Evolutionary conservation across 2,329 filamentous ascomycete species (phyloP).

Genomic region (Pyrenochaeta sp.): DNA sequence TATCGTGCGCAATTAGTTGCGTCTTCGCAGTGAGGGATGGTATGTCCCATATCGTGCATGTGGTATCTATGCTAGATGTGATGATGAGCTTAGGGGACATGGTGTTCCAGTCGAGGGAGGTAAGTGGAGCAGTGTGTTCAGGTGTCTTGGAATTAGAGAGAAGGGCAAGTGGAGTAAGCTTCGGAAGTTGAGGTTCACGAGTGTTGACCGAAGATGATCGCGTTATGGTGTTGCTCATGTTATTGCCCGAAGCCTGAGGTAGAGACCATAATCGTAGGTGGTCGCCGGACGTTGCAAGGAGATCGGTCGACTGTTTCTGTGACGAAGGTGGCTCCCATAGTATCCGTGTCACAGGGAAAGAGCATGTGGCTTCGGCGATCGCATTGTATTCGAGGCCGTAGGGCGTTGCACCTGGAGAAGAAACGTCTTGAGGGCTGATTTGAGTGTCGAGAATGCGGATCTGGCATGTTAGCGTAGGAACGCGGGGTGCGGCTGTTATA

Average conservation of each 20-base stretch:
- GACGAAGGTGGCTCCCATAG: conserved; percentile 96
- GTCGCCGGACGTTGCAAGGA: conserved; percentile 93
- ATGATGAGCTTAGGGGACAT: conserved; percentile 97
- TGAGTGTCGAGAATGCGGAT: conserved; percentile 97
- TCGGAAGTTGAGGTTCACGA: conserved; percentile 70
- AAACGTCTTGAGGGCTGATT: conserved; percentile 72
- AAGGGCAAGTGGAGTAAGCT: conserved; percentile 89
- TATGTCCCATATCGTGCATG: conserved; percentile 99
- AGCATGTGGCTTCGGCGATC: conserved; percentile 95
- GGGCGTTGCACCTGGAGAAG: conserved; percentile 73
- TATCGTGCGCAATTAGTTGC: conserved; percentile 97
- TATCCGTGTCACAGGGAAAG: conserved; percentile 94
- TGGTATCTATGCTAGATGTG: conserved; percentile 98
- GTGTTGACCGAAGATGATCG: conserved; percentile 69
- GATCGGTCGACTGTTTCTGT: conserved; percentile 93
- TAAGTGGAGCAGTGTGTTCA: conserved; percentile 95
- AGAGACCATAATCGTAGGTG: conserved; percentile 94
- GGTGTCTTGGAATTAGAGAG: conserved; percentile 98
- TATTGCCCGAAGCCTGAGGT: conserved; percentile 61
- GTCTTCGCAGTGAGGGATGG: conserved; percentile 97
- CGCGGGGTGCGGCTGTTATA: not conserved
- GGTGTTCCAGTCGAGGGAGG: conserved; percentile 97
- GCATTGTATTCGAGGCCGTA: conserved; percentile 89
- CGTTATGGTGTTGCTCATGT: conserved; percentile 75
- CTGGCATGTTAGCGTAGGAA: conserved; percentile 55